These are phyloP conservation scores for Apiotrichum akiyoshidainum DNA, from an alignment of 1,284 basidiomycete species.

Conservation along the genomic window DNA sequence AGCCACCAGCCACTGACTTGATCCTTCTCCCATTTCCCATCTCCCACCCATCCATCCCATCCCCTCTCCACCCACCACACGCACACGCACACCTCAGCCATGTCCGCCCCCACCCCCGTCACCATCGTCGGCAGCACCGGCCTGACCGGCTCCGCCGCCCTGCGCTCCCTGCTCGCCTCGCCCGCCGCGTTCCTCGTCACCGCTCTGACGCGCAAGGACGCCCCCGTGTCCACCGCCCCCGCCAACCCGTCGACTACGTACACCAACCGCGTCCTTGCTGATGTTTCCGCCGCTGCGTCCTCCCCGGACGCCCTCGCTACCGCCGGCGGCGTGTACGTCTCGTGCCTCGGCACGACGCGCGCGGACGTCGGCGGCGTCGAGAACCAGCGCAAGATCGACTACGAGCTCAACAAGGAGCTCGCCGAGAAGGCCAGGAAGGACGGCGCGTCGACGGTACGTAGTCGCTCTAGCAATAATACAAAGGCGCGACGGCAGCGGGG, in stretches of 20 bases:
- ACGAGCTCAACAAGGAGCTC: slow-evolving; percentile 40
- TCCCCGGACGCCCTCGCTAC: slow-evolving; percentile 15
- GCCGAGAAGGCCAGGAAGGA: slow-evolving; percentile 41
- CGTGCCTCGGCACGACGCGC: slow-evolving; percentile 44
- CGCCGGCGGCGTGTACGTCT: slow-evolving; percentile 32
- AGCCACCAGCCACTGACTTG: no score
- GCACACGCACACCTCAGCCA: no score
- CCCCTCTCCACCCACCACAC: neutral
- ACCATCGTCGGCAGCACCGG: slow-evolving; percentile 47
- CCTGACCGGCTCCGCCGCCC: slow-evolving; percentile 40
- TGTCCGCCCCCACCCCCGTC: slow-evolving; percentile 24
- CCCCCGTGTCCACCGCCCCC: slow-evolving; percentile 3
- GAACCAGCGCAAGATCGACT: slow-evolving; percentile 38
- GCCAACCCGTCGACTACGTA: slow-evolving; percentile 18
- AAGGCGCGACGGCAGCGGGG: neutral
- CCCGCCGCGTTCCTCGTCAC: slow-evolving; percentile 35
- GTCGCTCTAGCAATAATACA: neutral
- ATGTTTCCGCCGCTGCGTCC: slow-evolving; percentile 25
- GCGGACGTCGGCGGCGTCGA: slow-evolving; percentile 35
- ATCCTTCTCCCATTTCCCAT: no score
- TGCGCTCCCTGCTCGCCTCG: slow-evolving; percentile 31
- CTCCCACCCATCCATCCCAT: neutral
- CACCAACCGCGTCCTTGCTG: slow-evolving; percentile 27
- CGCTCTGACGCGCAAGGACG: slow-evolving; percentile 38
- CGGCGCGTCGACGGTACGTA: slow-evolving; percentile 38